These are phyloP conservation scores for Trichoderma gracile DNA, from an alignment of 2,329 filamentous ascomycete species.

Conservation along the genomic window DNA sequence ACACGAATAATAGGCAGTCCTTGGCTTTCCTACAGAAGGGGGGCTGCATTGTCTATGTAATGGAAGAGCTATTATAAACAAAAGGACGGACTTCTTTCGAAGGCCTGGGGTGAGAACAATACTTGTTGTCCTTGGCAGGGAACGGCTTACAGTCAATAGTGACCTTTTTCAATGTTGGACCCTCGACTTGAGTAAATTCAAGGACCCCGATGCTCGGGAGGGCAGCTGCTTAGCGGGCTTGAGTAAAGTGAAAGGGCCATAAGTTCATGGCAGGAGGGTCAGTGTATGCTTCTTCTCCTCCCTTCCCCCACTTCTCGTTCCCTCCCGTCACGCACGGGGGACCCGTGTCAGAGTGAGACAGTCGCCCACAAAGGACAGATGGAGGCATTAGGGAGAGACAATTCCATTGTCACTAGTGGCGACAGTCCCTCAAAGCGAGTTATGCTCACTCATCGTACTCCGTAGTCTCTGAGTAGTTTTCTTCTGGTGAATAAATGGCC, in stretches of 20 bases:
- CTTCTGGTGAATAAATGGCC: too few relatives aligned
- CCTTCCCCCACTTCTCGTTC: slow-evolving; percentile 8
- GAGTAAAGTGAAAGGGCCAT: too few relatives aligned
- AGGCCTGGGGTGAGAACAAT: neutral
- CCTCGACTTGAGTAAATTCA: neutral
- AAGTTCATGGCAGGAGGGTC: neutral
- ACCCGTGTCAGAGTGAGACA: slow-evolving; percentile 20
- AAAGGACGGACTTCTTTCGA: neutral
- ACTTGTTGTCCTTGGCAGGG: neutral
- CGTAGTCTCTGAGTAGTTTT: neutral
- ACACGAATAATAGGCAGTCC: neutral
- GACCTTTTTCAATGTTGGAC: neutral
- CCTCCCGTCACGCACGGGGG: neutral
- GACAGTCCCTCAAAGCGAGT: neutral
- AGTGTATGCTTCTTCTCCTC: neutral
- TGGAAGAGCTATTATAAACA: neutral
- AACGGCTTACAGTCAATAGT: neutral
- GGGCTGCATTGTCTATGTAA: neutral
- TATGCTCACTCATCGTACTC: too few relatives aligned
- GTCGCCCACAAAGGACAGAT: neutral
- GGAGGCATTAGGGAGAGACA: neutral
- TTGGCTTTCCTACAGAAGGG: neutral
- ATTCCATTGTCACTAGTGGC: neutral
- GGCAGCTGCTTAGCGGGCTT: too few relatives aligned
- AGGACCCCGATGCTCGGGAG: neutral